Conservation (phyloP, 2,329 filamentous ascomycete species). For the Chaetomiaceae sp. region DNA sequence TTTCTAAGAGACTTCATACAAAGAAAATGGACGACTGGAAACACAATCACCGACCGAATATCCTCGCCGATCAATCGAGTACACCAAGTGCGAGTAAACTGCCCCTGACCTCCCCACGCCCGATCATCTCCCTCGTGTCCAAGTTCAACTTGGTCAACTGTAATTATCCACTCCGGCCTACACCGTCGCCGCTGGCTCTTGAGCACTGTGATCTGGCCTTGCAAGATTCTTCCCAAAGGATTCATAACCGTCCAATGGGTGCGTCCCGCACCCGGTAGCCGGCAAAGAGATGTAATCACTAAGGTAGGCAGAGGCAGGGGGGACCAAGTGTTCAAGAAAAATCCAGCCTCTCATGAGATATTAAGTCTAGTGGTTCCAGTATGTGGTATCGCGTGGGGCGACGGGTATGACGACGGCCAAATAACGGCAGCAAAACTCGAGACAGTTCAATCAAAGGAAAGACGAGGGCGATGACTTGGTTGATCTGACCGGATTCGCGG, state of each 20-base stretch:
- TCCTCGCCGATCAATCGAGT: too few species aligned
- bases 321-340: slow-evolving; percentile 5
- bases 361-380: slow-evolving; percentile 45
- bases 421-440: slow-evolving; percentile 18
- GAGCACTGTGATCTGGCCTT: too few species aligned
- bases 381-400: slow-evolving; percentile 30
- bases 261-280: too few species aligned
- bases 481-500: not conserved
- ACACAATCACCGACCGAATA: slow-evolving; percentile 1
- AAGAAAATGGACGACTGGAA: not conserved
- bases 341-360: slow-evolving; percentile 29
- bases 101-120: not conserved
- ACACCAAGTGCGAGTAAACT: too few species aligned
- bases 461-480: slow-evolving; percentile 12
- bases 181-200: too few species aligned
- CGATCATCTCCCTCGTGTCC: not conserved
- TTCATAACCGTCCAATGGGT: too few species aligned
- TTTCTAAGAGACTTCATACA: slow-evolving; percentile 13
- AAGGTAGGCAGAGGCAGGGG: not conserved
- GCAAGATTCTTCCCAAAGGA: too few species aligned
- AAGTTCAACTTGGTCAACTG: not conserved
- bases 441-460: slow-evolving; percentile 21
- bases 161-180: too few species aligned
- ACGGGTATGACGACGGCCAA: slow-evolving; percentile 16
- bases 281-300: too few species aligned